These are phyloP conservation scores for Ananas comosus DNA, from an alignment of 176 grass and related monocot species.

Conservation along the genomic window DNA sequence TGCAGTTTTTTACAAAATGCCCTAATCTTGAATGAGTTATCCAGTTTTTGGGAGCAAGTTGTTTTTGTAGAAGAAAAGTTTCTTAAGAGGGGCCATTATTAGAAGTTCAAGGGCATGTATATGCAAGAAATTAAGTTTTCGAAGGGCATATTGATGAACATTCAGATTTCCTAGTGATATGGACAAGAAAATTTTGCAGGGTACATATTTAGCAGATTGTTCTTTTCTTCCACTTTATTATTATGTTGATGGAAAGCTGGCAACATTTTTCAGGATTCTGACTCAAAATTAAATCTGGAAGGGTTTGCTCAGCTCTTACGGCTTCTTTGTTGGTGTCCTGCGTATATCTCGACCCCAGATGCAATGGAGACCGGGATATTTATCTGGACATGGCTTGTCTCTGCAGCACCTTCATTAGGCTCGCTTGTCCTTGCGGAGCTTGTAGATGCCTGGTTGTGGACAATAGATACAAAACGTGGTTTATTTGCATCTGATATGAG, in stretches of 20 bases:
- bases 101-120: too few species aligned
- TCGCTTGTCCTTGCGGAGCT: slow-evolving; percentile 89
- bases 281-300: slow-evolving; percentile 70
- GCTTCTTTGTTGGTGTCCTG: slow-evolving; percentile 98
- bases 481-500: slow-evolving; percentile 98
- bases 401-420: slow-evolving; percentile 81
- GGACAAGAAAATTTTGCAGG: too few species aligned
- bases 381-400: slow-evolving; percentile 99
- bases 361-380: slow-evolving; percentile 98
- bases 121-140: too few species aligned
- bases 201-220: neutral
- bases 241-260: neutral
- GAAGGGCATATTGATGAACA: too few species aligned
- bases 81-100: too few species aligned
- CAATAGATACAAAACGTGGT: slow-evolving; percentile 95
- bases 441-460: slow-evolving; percentile 99
- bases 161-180: too few species aligned
- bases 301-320: slow-evolving; percentile 93
- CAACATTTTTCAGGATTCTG: slow-evolving; percentile 42
- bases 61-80: too few species aligned
- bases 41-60: too few species aligned
- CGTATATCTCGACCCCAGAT: slow-evolving; percentile 94
- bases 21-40: too few species aligned
- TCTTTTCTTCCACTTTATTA: neutral
- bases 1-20: too few species aligned